These are phyloP conservation scores for Piper betle DNA, from an alignment of 164 flowering plant species.

Conservation along the genomic window DNA sequence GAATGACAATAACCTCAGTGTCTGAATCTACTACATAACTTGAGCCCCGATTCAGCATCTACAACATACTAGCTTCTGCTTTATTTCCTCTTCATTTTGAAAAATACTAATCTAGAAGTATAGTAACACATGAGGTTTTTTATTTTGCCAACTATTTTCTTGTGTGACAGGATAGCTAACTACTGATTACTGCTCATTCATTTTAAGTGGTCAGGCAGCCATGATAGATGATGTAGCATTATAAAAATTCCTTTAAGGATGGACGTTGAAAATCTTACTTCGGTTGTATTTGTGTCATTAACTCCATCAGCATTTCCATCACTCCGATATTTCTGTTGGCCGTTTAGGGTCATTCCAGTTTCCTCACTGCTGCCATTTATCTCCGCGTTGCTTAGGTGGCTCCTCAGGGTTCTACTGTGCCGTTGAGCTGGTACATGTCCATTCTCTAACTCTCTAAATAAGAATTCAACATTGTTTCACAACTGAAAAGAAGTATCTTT, in stretches of 20 bases:
- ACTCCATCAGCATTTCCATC: constrained; percentile 1
- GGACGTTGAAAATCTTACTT: constrained; percentile 26
- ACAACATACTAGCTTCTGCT: background rate
- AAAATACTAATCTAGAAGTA: background rate
- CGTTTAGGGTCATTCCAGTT: background rate
- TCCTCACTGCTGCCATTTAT: constrained; percentile 15
- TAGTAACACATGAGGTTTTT: background rate
- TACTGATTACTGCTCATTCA: background rate
- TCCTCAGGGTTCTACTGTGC: constrained; percentile 28
- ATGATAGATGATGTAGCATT: background rate
- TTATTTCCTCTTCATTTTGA: too few relatives aligned
- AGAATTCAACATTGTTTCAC: background rate
- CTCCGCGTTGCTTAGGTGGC: constrained; percentile 27
- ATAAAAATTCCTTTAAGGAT: too few relatives aligned
- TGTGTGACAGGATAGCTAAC: background rate
- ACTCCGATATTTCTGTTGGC: background rate
- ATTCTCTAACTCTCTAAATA: constrained; percentile 34
- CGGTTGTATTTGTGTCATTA: constrained; percentile 5
- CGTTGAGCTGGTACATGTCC: constrained; percentile 22
- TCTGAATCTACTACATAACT: background rate
- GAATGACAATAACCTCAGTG: background rate
- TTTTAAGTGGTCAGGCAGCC: background rate
- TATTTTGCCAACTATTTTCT: background rate
- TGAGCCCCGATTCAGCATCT: background rate
- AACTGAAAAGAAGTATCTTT: too few relatives aligned